phyloP scores from a whole-genome alignment of 2,329 filamentous ascomycete genomes.

The Stylonectria norvegica region DNA sequence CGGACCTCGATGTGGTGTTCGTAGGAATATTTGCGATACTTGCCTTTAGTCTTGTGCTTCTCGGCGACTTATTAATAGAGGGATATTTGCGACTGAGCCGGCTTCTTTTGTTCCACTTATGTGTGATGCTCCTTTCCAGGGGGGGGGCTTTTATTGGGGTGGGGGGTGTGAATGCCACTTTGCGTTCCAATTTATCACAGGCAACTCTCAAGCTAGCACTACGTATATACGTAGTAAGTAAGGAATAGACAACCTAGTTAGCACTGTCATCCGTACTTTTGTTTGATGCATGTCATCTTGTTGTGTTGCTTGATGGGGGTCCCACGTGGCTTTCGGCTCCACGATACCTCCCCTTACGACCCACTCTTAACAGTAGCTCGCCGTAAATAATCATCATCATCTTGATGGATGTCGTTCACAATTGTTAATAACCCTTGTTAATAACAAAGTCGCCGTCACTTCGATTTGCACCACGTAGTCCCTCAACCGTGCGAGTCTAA shows the following conservation, averaged over 20 bases:
- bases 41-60: background rate
- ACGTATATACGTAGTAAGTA: background rate
- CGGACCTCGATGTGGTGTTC: background rate
- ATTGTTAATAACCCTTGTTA: background rate
- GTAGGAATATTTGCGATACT: background rate
- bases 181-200: background rate
- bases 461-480: background rate
- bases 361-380: background rate
- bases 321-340: background rate
- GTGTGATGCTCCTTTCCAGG: too few species aligned
- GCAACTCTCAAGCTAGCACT: background rate
- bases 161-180: background rate
- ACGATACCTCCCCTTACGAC: background rate
- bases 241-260: too few species aligned
- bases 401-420: background rate
- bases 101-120: background rate
- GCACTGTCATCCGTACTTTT: background rate
- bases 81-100: background rate
- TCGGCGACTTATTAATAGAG: background rate
- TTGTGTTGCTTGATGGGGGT: background rate
- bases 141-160: background rate
- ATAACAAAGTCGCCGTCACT: background rate
- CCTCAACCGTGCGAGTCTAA: background rate
- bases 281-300: background rate
- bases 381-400: background rate